These are phyloP conservation scores for Alternaria consortialis DNA, from an alignment of 2,329 filamentous ascomycete genomes.

Conservation along the genomic window DNA sequence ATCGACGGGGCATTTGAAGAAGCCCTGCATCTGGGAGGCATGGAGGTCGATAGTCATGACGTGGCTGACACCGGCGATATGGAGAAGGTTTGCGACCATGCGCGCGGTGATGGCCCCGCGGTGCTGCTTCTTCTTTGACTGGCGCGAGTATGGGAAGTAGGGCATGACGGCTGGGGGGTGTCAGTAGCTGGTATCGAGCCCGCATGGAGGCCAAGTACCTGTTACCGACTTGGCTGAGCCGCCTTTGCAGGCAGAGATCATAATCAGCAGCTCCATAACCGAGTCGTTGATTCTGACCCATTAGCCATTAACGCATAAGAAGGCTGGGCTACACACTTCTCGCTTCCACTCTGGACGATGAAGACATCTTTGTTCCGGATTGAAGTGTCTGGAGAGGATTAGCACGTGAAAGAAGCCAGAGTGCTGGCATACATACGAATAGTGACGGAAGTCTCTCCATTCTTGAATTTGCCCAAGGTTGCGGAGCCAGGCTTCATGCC, in stretches of 20 bases:
- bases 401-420: slow-evolving; percentile 21
- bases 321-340: slow-evolving; percentile 61
- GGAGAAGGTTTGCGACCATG: slow-evolving; percentile 94
- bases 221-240: slow-evolving; percentile 97
- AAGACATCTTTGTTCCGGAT: slow-evolving; percentile 99
- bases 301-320: slow-evolving; percentile 30
- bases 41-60: slow-evolving; percentile 97
- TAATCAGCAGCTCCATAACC: slow-evolving; percentile 98
- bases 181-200: slow-evolving; percentile 23
- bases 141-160: slow-evolving; percentile 98
- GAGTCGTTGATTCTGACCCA: slow-evolving; percentile 84
- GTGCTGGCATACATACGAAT: slow-evolving; percentile 59
- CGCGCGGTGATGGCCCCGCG: slow-evolving; percentile 94
- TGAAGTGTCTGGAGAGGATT: slow-evolving; percentile 60
- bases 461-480: slow-evolving; percentile 72
- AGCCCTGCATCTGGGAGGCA: slow-evolving; percentile 95
- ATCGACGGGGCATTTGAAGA: slow-evolving; percentile 97
- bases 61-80: slow-evolving; percentile 94
- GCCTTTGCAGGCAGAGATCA: slow-evolving; percentile 98
- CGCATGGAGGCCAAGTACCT: slow-evolving; percentile 64
- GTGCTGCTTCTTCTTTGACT: slow-evolving; percentile 99
- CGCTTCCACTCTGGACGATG: slow-evolving; percentile 95
- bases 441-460: slow-evolving; percentile 75
- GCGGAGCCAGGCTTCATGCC: slow-evolving; percentile 68
- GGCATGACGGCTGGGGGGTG: slow-evolving; percentile 75